Percentiles rank a stretch among this genome's conserved stretches.
These are phyloP conservation scores for Dunaliella sp. DNA, from an alignment of 139 green algal species.

Conservation along the genomic window DNA sequence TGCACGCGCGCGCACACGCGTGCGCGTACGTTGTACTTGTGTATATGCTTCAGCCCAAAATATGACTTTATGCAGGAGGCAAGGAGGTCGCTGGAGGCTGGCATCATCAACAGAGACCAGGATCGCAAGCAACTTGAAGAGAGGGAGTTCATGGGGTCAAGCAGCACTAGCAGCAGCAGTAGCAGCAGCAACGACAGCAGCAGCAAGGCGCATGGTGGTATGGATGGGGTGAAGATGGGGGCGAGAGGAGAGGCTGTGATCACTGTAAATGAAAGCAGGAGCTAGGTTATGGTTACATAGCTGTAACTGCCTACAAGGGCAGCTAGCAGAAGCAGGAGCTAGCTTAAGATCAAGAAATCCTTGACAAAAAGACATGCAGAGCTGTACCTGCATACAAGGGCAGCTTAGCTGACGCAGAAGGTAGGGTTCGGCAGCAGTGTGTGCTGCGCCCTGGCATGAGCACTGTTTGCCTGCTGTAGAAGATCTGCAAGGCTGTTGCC, in stretches of 20 bases:
- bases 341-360: too few relatives aligned
- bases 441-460: too few relatives aligned
- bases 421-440: too few relatives aligned
- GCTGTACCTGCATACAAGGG: not conserved
- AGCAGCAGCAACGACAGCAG: not conserved
- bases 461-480: too few relatives aligned
- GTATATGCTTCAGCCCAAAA: not conserved
- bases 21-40: not conserved
- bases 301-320: not conserved
- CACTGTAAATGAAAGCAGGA: not conserved
- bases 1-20: not conserved
- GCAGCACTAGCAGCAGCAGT: not conserved
- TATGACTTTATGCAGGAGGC: not conserved
- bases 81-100: not conserved
- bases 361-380: too few relatives aligned
- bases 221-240: not conserved
- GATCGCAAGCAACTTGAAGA: not conserved
- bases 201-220: not conserved
- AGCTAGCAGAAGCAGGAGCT: not conserved
- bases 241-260: not conserved
- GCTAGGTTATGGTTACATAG: not conserved
- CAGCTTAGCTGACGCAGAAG: not conserved
- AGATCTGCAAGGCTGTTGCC: too few relatives aligned
- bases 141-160: not conserved
- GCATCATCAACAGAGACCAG: not conserved